phyloP scores from a whole-genome alignment of 108 stramenopile species.

The Aurantiochytrium sp. region DNA sequence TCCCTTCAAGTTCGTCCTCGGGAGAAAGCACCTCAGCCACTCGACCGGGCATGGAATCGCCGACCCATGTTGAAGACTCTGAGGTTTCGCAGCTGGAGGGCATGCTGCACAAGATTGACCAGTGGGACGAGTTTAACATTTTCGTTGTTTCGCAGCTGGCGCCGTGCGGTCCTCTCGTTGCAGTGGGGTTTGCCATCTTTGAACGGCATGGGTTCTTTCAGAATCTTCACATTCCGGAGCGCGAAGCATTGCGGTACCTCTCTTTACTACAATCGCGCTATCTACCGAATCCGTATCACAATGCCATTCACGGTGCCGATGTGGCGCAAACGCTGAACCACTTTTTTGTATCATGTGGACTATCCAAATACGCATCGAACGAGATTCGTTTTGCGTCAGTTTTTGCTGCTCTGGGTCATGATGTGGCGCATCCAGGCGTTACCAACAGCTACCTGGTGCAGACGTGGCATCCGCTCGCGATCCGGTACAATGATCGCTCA shows the following conservation, averaged over 20 bases:
- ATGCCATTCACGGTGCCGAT: conserved; percentile 15
- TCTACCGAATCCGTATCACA: conserved; percentile 12
- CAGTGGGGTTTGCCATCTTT: neutral
- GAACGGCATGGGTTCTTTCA: neutral
- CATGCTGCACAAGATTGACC: neutral
- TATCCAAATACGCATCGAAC: neutral
- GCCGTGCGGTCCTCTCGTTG: neutral
- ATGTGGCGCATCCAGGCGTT: conserved; percentile 33
- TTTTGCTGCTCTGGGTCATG: conserved; percentile 29
- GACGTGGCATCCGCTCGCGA: conserved; percentile 28
- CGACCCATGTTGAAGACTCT: neutral
- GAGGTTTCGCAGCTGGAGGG: neutral
- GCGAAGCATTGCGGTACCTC: neutral
- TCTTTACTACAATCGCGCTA: neutral
- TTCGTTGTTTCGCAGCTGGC: neutral
- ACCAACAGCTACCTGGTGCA: conserved; percentile 38
- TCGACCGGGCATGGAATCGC: too few species aligned
- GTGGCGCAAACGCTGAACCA: conserved; percentile 17
- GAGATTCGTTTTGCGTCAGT: conserved; percentile 20
- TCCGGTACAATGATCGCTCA: conserved; percentile 31
- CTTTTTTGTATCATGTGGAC: neutral
- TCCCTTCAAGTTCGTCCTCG: too few species aligned
- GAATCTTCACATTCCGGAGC: neutral
- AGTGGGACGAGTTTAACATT: neutral
- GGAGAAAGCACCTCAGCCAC: too few species aligned